Conservation (phyloP, 495 filamentous ascomycete genomes). For the Sphaerosporella brunnea region DNA sequence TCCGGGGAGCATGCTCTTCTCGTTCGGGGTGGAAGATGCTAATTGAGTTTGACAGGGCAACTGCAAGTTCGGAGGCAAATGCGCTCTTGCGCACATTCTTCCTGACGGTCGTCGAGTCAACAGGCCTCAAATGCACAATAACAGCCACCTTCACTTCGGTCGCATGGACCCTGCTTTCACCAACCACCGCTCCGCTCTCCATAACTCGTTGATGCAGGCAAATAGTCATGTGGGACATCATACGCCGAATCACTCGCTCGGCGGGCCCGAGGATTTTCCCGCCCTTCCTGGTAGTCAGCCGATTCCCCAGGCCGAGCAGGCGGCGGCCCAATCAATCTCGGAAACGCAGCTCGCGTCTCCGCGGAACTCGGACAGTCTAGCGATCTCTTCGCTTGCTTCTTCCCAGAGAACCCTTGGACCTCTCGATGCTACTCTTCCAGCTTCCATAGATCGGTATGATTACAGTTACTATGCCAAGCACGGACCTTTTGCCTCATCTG, state of each 20-base stretch:
- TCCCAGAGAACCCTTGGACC: constrained; percentile 39
- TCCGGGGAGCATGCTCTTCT: constrained; percentile 21
- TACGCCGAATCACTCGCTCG: constrained; percentile 26
- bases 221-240: constrained; percentile 31
- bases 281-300: constrained; percentile 28
- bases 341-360: constrained; percentile 79
- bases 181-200: constrained; percentile 53
- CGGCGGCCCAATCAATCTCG: constrained; percentile 37
- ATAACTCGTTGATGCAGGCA: constrained; percentile 65
- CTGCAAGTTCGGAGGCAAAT: constrained; percentile 97
- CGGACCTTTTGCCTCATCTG: constrained; percentile 79
- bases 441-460: constrained; percentile 92
- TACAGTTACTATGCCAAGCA: constrained; percentile 79
- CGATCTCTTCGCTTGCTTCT: constrained; percentile 51
- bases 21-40: constrained; percentile 4
- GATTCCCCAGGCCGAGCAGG: constrained; percentile 14
- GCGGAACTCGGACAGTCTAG: constrained; percentile 48
- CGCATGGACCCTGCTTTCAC: constrained; percentile 25
- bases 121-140: constrained; percentile 30
- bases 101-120: constrained; percentile 87
- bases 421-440: constrained; percentile 81
- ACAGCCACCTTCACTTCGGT: constrained; percentile 31
- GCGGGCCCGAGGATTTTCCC: constrained; percentile 30
- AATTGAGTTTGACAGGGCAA: constrained; percentile 49
- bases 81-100: constrained; percentile 85